Percentiles rank a stretch among this genome's conserved stretches.
Evolutionary conservation across 1,284 basidiomycete species (phyloP).

Genomic region (Kwoniella shivajii): DNA sequence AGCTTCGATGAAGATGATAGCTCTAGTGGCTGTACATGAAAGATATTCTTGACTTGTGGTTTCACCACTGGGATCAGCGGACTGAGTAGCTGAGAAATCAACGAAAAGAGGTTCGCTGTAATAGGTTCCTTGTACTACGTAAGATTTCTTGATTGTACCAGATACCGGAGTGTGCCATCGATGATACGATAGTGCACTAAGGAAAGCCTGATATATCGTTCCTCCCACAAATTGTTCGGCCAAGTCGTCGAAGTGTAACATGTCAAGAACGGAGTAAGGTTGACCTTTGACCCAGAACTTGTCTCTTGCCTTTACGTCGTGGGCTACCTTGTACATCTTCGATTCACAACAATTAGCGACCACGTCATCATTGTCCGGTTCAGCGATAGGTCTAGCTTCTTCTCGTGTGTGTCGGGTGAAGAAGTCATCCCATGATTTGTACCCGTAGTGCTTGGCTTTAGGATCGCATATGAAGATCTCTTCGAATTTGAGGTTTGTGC

Average conservation of each 20-base stretch:
- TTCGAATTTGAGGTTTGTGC: conserved; percentile 43
- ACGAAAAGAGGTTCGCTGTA: conserved; percentile 54
- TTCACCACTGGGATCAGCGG: conserved; percentile 40
- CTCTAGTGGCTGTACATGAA: conserved; percentile 56
- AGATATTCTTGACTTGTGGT: conserved; percentile 52
- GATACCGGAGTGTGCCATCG: conserved; percentile 62
- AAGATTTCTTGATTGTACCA: conserved; percentile 57
- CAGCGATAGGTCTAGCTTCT: conserved; percentile 55
- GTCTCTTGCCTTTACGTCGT: conserved; percentile 51
- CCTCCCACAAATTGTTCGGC: conserved; percentile 58
- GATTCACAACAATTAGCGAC: conserved; percentile 60
- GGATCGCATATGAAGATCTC: conserved; percentile 57
- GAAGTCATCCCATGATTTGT: conserved; percentile 62
- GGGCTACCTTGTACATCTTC: conserved; percentile 52
- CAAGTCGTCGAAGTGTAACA: conserved; percentile 52
- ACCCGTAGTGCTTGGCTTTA: conserved; percentile 54
- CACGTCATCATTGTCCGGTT: conserved; percentile 52
- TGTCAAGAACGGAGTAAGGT: conserved; percentile 56
- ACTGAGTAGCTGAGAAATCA: conserved; percentile 31
- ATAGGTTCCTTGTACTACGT: conserved; percentile 60
- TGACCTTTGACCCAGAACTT: conserved; percentile 60
- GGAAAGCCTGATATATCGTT: conserved; percentile 62
- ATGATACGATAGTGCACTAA: conserved; percentile 59
- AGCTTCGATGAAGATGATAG: conserved; percentile 61
- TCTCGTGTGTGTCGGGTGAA: conserved; percentile 58